Conservation (phyloP, 1,284 basidiomycete species). For the Ustilago shanxiensis region DNA sequence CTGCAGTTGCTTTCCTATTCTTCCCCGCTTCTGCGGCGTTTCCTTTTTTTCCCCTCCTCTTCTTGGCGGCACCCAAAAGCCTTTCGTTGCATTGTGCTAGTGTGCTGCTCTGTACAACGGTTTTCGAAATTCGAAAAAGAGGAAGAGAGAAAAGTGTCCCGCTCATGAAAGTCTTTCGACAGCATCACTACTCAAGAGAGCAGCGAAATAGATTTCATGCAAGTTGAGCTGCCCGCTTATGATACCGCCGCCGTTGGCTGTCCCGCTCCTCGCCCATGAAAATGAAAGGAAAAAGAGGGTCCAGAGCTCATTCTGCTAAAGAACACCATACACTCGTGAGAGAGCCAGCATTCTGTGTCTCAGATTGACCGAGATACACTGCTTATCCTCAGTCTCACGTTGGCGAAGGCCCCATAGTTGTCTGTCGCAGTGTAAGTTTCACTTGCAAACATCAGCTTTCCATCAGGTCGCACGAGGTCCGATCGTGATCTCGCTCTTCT, state of each 20-base stretch:
- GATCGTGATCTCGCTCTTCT: not conserved
- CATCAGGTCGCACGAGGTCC: not conserved
- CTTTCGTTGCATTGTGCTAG: no score
- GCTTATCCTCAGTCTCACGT: not conserved
- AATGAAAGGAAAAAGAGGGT: no score
- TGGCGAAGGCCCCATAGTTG: not conserved
- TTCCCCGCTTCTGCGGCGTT: not conserved
- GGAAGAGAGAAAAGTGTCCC: no score
- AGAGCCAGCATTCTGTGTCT: not conserved
- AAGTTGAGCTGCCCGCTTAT: not conserved
- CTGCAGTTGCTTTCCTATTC: not conserved
- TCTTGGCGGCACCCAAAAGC: not conserved
- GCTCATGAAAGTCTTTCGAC: no score
- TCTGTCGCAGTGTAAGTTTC: constrained; percentile 2
- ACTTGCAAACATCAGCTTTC: not conserved
- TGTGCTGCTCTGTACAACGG: not conserved
- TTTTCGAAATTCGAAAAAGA: not conserved
- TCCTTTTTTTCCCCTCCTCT: not conserved
- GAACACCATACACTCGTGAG: no score
- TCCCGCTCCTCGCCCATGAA: no score
- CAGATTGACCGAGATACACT: not conserved
- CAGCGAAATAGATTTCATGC: not conserved
- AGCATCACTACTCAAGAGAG: no score
- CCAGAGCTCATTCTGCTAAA: no score
- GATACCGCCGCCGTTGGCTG: no score